Conservation (phyloP, 2,329 filamentous ascomycete species). For the Lecanicillium sp. region DNA sequence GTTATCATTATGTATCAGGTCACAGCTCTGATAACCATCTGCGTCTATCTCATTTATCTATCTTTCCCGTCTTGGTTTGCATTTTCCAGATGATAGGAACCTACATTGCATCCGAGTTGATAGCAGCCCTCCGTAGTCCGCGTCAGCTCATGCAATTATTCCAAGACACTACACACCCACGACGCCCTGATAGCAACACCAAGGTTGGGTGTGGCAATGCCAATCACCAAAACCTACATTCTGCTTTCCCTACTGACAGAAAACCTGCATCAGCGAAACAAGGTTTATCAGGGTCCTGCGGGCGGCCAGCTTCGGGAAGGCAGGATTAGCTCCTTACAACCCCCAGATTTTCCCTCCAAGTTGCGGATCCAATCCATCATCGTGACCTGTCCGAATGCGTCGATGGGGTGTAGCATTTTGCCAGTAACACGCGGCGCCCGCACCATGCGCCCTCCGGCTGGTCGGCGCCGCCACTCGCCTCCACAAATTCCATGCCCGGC, state of each 20-base stretch:
- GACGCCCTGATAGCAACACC: background rate
- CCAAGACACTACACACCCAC: background rate
- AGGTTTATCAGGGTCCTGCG: constrained; percentile 7
- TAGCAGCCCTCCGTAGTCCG: background rate
- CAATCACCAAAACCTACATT: background rate
- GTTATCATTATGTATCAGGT: background rate
- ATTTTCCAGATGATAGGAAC: background rate
- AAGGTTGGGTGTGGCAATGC: constrained; percentile 7
- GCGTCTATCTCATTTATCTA: background rate
- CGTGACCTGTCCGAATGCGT: background rate
- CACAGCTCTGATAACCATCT: background rate
- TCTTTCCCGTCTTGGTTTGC: background rate
- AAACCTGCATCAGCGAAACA: background rate
- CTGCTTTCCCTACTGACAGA: background rate
- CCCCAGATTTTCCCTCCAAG: no score
- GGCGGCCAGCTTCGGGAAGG: constrained; percentile 3
- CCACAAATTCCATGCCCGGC: constrained; percentile 1
- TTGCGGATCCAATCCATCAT: no score
- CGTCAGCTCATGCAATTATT: background rate
- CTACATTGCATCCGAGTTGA: background rate
- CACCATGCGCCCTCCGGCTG: no score
- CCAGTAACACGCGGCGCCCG: background rate
- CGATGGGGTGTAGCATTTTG: background rate
- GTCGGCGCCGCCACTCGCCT: background rate
- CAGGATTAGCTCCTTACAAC: background rate